Evolutionary conservation across 106 monocot genomes (phyloP).

Genomic region (Hemerocallis citrina): DNA sequence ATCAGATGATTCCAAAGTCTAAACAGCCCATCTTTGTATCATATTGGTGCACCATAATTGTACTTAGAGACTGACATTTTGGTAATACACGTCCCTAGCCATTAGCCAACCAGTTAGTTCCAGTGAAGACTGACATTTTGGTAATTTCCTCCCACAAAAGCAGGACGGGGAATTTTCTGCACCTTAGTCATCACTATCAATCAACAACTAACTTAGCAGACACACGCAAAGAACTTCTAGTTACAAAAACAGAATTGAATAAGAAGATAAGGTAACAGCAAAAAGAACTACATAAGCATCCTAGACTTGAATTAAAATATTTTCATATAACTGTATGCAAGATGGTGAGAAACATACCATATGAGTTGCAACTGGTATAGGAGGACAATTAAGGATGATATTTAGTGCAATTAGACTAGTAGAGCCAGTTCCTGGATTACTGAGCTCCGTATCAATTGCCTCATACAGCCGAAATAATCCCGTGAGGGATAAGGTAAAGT

Average conservation of each 20-base stretch:
- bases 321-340: neutral
- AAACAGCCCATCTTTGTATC: too few relatives aligned
- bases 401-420: constrained; percentile 33
- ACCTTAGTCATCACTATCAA: neutral
- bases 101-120: too few relatives aligned
- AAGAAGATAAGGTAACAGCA: neutral
- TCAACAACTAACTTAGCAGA: neutral
- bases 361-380: constrained; percentile 32
- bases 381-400: constrained; percentile 52
- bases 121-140: neutral
- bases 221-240: neutral
- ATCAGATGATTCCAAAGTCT: too few relatives aligned
- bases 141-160: neutral
- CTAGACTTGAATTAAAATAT: neutral
- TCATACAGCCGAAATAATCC: constrained; percentile 39
- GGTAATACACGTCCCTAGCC: neutral
- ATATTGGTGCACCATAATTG: neutral
- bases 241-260: neutral
- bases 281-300: neutral
- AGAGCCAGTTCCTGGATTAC: constrained; percentile 4
- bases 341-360: constrained; percentile 38
- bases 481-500: constrained; percentile 60
- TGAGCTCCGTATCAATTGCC: constrained; percentile 22
- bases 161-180: neutral
- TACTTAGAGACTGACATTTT: neutral